These are phyloP conservation scores for Ascoidea asiatica DNA, from an alignment of 805 yeast genomes.

Conservation along the genomic window DNA sequence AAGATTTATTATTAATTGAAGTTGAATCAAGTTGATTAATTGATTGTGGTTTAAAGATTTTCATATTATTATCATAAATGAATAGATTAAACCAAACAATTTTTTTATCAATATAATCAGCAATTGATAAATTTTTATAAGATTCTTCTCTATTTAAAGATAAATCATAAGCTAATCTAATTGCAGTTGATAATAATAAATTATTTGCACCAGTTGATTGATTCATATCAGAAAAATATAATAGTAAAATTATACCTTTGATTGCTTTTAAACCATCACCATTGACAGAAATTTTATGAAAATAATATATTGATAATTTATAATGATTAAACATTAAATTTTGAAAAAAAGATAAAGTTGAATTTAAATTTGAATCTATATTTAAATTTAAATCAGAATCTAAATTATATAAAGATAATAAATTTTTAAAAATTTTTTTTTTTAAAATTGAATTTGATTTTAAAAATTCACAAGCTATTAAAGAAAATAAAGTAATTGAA, in stretches of 20 bases:
- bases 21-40: slow-evolving; percentile 27
- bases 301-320: slow-evolving; percentile 30
- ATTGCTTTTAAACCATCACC: slow-evolving; percentile 29
- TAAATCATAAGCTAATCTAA: slow-evolving; percentile 40
- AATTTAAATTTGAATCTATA: no score
- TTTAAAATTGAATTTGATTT: neutral
- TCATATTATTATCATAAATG: slow-evolving; percentile 31
- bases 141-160: slow-evolving; percentile 42
- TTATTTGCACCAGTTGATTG: slow-evolving; percentile 27
- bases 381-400: no score
- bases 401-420: no score
- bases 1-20: slow-evolving; percentile 11
- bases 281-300: slow-evolving; percentile 25
- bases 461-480: neutral
- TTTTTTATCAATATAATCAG: slow-evolving; percentile 24
- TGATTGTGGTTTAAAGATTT: slow-evolving; percentile 35
- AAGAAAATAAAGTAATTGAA: neutral
- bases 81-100: slow-evolving; percentile 37
- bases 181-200: slow-evolving; percentile 29
- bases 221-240: slow-evolving; percentile 21
- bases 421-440: no score
- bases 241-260: slow-evolving; percentile 36
- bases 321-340: neutral
- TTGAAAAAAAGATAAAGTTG: no score
- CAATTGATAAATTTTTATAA: slow-evolving; percentile 22